phyloP scores from a whole-genome alignment of 345 rosid species.

The Diplotaxis tenuifolia region DNA sequence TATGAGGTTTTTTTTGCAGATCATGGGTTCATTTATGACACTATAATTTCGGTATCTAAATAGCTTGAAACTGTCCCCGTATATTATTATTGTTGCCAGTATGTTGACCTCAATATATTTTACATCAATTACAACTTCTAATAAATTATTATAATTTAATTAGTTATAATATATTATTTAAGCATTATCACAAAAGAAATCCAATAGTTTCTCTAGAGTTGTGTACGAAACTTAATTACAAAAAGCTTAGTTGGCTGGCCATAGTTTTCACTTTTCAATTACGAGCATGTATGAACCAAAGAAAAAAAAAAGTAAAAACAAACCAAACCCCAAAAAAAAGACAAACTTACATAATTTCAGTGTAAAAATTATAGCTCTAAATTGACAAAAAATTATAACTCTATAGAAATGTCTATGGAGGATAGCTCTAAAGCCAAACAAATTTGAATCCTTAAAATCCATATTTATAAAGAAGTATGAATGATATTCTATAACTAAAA shows the following conservation, averaged over 20 bases:
- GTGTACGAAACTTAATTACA: neutral
- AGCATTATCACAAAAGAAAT: neutral
- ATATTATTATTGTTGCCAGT: neutral
- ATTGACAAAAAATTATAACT: neutral
- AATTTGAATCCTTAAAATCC: too few relatives aligned
- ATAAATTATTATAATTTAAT: neutral
- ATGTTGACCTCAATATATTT: neutral
- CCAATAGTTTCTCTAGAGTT: neutral
- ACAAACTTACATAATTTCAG: neutral
- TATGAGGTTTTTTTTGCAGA: neutral
- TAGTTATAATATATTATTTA: neutral
- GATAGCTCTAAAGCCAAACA: neutral
- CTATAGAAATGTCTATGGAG: conserved; percentile 18
- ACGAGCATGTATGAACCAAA: neutral
- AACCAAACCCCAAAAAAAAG: too few relatives aligned
- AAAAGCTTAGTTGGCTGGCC: neutral
- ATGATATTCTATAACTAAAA: too few relatives aligned
- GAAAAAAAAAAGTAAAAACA: neutral
- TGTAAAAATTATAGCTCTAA: neutral
- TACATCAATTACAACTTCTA: neutral
- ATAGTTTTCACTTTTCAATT: neutral
- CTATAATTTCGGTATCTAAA: too few relatives aligned
- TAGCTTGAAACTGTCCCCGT: too few relatives aligned
- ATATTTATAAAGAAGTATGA: too few relatives aligned
- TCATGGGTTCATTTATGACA: neutral